These are phyloP conservation scores for Pisolithus sp. DNA, from an alignment of 768 basidiomycete genomes.

Conservation along the genomic window DNA sequence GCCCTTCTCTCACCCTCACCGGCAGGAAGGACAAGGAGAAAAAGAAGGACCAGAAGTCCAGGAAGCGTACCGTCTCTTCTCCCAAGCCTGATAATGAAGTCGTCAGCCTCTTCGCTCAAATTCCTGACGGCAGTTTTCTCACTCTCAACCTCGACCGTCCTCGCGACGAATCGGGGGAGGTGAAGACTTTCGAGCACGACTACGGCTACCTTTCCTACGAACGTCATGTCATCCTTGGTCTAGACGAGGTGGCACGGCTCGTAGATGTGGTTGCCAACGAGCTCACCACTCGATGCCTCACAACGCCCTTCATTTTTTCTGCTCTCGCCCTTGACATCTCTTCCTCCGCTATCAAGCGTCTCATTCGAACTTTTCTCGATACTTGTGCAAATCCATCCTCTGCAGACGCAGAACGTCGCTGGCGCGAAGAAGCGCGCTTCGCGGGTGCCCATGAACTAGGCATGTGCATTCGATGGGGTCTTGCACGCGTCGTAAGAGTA, in stretches of 20 bases:
- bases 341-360: constrained; percentile 61
- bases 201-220: constrained; percentile 75
- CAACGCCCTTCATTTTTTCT: constrained; percentile 89
- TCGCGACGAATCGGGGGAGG: constrained; percentile 31
- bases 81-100: constrained; percentile 30
- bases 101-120: constrained; percentile 31
- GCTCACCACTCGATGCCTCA: constrained; percentile 67
- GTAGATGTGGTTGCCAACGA: constrained; percentile 67
- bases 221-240: constrained; percentile 69
- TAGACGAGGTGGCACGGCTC: constrained; percentile 64
- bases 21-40: constrained; percentile 48
- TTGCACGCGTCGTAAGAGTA: constrained; percentile 71
- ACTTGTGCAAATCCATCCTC: constrained; percentile 40
- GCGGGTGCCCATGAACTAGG: constrained; percentile 84
- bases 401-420: constrained; percentile 44
- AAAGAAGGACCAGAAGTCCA: constrained; percentile 35
- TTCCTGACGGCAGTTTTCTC: constrained; percentile 48
- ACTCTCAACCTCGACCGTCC: constrained; percentile 47
- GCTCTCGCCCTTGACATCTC: constrained; percentile 82
- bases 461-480: constrained; percentile 90
- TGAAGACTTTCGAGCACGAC: constrained; percentile 37
- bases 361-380: constrained; percentile 77
- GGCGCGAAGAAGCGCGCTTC: constrained; percentile 78
- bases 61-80: constrained; percentile 38
- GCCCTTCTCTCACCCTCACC: constrained; percentile 9